Base-by-base conservation (phyloP, 805 yeast species). In the Pichia ethanolica region DNA sequence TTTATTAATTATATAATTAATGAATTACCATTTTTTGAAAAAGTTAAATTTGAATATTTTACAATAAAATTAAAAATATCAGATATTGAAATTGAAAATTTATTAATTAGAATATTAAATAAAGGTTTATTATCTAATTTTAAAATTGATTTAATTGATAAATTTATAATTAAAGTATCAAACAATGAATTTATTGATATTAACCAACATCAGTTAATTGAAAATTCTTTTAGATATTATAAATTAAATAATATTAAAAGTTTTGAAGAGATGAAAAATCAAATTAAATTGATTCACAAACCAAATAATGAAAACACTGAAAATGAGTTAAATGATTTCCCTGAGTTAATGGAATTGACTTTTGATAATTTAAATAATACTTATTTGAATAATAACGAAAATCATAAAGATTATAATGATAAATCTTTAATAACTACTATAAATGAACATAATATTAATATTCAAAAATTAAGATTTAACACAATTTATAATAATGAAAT, bases 121-220 rank as follows among this genome's bases (percentile, higher is more conserved):
- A 45, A 49, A 3, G 71, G 71, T 8, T 43, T 48, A 33, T 40
- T 68, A 5, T 36, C 41, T 8, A 50, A 55, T 28, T 41, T 59
- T 39, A 61, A 57, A 42, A 47, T 68, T 28, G 67, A 68, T 52
- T 49, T 60, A 7, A 53, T 56, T 13, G 55, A 56, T 9, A 46
- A 53, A 12, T 43, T 48, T 5, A 51, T 65, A 10, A 35, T 45
- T 13, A n/a, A 30, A 9, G 9, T 12, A 13, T 4, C 26, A 26
- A 8, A 10, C 2, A 57, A 52, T n/a, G 43, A 39, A 6, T 45
- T n/a, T 14, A 40, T 40, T 8, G 50, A 50, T 5, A 13, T 37
- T 11, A 14, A 35, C 5, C 14, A 50, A 5, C 30, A 38, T 13
- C 39, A 40, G 25, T 27, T 30, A 13, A 30, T 41, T 7, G 35